Percentiles rank a stretch among this genome's conserved stretches.
These are phyloP conservation scores for Saxophila tyrrhenica DNA, from an alignment of 495 filamentous ascomycete genomes.

Conservation along the genomic window DNA sequence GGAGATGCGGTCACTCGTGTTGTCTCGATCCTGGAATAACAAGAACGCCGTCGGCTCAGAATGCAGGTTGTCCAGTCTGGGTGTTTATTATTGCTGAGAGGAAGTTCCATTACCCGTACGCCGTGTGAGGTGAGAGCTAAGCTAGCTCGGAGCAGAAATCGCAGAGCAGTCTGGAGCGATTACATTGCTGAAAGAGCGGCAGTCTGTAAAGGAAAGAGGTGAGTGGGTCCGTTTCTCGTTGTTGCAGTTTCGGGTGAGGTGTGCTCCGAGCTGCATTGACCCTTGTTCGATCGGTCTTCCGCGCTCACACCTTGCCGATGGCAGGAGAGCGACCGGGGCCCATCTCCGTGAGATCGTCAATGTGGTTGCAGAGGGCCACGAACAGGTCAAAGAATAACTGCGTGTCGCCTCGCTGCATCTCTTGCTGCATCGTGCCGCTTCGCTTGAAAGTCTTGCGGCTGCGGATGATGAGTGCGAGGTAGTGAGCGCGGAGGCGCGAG, in stretches of 20 bases:
- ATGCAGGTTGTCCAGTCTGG: background rate
- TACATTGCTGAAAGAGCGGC: conserved; percentile 4
- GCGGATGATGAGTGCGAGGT: conserved; percentile 87
- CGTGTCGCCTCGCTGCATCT: conserved; percentile 81
- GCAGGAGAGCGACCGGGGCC: conserved; percentile 26
- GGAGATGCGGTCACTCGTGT: background rate
- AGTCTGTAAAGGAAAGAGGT: conserved; percentile 8
- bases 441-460: conserved; percentile 89
- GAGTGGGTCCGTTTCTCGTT: conserved; percentile 7
- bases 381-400: conserved; percentile 94
- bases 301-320: conserved; percentile 5
- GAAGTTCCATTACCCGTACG: conserved; percentile 12
- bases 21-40: background rate
- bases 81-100: background rate
- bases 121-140: conserved; percentile 14
- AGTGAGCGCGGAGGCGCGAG: conserved; percentile 81
- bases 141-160: conserved; percentile 10
- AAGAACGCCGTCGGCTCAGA: background rate
- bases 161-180: conserved; percentile 8
- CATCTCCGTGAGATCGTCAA: conserved; percentile 74
- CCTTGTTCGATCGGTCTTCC: background rate
- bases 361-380: conserved; percentile 92
- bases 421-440: conserved; percentile 93
- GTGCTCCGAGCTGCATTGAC: conserved; percentile 21
- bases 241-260: conserved; percentile 3